phyloP scores from a whole-genome alignment of 495 filamentous ascomycete genomes.

The Penicillium maclennaniae region DNA sequence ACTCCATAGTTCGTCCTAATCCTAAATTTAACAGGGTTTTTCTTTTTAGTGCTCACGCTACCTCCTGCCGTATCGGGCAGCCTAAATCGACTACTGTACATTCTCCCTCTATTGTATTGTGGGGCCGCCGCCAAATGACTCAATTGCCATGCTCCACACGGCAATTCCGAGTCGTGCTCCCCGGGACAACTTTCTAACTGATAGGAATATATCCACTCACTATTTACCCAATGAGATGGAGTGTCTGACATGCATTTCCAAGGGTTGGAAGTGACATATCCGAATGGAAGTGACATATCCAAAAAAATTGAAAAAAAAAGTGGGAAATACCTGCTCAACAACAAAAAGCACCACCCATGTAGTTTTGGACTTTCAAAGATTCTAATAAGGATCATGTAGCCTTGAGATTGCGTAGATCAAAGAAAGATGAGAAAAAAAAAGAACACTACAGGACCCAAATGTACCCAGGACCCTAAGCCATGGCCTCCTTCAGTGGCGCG shows the following conservation, averaged over 20 bases:
- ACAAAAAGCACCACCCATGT: no score
- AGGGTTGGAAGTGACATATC: background rate
- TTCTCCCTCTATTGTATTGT: background rate
- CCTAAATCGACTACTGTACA: no score
- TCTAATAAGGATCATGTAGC: no score
- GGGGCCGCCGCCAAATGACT: background rate
- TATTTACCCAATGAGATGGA: background rate
- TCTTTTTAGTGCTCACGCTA: background rate
- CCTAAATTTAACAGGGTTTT: no score
- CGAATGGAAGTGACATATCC: no score
- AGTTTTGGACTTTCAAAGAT: no score
- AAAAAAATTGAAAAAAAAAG: no score
- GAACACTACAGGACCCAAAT: background rate
- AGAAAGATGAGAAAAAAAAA: no score
- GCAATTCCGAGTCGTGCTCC: background rate
- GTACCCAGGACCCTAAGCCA: background rate
- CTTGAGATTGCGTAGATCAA: no score
- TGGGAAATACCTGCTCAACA: no score
- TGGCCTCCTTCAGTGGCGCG: background rate
- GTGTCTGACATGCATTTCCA: background rate
- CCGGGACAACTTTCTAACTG: no score
- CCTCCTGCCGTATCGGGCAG: background rate
- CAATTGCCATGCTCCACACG: background rate
- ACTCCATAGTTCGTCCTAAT: no score
- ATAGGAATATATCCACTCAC: background rate